phyloP scores from a whole-genome alignment of 2,329 filamentous ascomycete species.

The Botrytis pseudocinerea region DNA sequence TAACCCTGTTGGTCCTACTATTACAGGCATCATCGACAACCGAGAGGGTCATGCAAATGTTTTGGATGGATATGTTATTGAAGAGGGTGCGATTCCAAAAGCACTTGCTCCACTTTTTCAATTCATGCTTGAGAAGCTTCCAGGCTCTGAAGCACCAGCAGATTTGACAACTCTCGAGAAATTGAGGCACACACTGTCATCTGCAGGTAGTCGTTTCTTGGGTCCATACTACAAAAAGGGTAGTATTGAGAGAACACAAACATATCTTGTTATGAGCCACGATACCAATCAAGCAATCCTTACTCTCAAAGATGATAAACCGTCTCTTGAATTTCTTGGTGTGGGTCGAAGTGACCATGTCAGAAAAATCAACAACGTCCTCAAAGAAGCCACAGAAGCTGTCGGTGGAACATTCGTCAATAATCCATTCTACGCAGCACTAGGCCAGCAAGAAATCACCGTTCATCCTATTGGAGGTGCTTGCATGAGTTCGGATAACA shows the following conservation, averaged over 20 bases:
- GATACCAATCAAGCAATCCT: conserved; percentile 57
- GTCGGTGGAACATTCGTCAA: conserved; percentile 62
- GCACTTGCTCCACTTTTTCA: conserved; percentile 58
- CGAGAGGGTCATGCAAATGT: conserved; percentile 53
- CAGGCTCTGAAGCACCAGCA: conserved; percentile 47
- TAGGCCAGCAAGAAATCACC: conserved; percentile 60
- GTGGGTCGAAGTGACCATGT: conserved; percentile 58
- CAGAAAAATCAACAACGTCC: conserved; percentile 51
- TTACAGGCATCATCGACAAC: conserved; percentile 63
- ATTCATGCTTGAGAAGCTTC: conserved; percentile 55
- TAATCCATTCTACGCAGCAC: conserved; percentile 57
- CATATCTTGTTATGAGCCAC: conserved; percentile 55
- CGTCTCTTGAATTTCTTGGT: conserved; percentile 59
- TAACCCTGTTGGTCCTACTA: conserved; percentile 60
- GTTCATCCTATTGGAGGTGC: conserved; percentile 69
- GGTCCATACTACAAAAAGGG: conserved; percentile 59
- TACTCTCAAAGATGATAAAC: conserved; percentile 59
- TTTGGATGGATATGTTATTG: conserved; percentile 62
- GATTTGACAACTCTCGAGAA: conserved; percentile 45
- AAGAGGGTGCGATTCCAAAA: conserved; percentile 62
- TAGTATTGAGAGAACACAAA: conserved; percentile 59
- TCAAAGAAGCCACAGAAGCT: conserved; percentile 55
- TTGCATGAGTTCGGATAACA: conserved; percentile 60
- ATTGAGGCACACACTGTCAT: conserved; percentile 50
- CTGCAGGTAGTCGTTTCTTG: conserved; percentile 54